Percentiles rank a stretch among this genome's conserved stretches.
Conservation (phyloP, 441 rosid species). For the Manihot esculenta region DNA sequence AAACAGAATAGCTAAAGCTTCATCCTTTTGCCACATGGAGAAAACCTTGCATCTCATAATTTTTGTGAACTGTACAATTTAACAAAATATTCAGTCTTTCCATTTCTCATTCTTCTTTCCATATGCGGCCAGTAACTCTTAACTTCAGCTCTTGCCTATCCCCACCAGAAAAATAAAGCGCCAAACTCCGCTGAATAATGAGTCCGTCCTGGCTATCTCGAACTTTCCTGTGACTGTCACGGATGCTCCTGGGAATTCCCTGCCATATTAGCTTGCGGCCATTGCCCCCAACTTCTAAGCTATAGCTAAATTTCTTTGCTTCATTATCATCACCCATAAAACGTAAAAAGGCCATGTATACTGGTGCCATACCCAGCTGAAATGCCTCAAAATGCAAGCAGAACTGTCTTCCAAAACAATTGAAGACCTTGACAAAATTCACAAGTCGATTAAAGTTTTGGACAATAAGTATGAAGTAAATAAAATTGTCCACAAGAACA, state of each 20-base stretch:
- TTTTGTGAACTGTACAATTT: constrained; percentile 35
- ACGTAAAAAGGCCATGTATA: constrained; percentile 70
- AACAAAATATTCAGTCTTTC: neutral
- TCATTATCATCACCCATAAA: constrained; percentile 81
- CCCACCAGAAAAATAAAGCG: constrained; percentile 73
- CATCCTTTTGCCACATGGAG: constrained; percentile 17
- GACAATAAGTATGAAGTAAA: neutral
- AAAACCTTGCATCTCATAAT: constrained; percentile 13
- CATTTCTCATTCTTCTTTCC: constrained; percentile 58
- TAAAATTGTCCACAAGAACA: neutral
- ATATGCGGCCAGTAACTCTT: constrained; percentile 68
- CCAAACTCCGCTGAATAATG: constrained; percentile 67
- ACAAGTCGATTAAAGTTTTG: neutral
- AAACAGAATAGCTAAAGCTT: constrained; percentile 14
- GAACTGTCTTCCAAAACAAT: constrained; percentile 72
- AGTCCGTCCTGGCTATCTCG: constrained; percentile 77
- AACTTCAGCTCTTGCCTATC: constrained; percentile 68
- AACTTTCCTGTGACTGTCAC: constrained; percentile 70
- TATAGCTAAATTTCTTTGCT: constrained; percentile 67
- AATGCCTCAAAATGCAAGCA: constrained; percentile 81
- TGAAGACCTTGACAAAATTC: constrained; percentile 49
- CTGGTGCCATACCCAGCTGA: constrained; percentile 71
- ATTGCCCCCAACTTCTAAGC: constrained; percentile 73
- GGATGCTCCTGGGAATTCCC: constrained; percentile 70
- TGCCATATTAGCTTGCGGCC: constrained; percentile 70